These are phyloP conservation scores for Tolypocladium nubicola DNA, from an alignment of 2,329 filamentous ascomycete genomes.

Conservation along the genomic window DNA sequence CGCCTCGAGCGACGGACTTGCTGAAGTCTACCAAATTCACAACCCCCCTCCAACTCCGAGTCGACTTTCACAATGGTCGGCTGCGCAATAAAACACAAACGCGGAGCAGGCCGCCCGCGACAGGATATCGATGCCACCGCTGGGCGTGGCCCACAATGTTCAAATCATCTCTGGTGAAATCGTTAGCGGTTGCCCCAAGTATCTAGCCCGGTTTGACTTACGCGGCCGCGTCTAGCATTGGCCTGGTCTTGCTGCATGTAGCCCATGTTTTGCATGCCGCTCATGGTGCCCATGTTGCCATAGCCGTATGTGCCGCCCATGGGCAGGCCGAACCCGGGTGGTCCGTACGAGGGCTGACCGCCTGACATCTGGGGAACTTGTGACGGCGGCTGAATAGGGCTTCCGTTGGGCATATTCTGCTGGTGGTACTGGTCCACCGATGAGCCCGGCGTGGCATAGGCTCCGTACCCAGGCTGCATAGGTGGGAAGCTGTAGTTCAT, in stretches of 20 bases:
- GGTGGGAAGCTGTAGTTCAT: slow-evolving; percentile 47
- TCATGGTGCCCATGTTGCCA: slow-evolving; percentile 36
- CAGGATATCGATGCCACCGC: neutral
- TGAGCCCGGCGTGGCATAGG: slow-evolving; percentile 37
- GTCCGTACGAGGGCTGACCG: slow-evolving; percentile 33
- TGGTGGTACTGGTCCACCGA: slow-evolving; percentile 46
- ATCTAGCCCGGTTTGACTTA: slow-evolving; percentile 25
- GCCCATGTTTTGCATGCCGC: slow-evolving; percentile 35
- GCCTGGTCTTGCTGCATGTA: slow-evolving; percentile 45
- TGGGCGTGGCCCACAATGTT: neutral
- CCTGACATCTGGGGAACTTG: slow-evolving; percentile 30
- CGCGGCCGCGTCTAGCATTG: slow-evolving; percentile 47
- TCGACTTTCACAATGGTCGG: neutral
- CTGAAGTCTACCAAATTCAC: slow-evolving; percentile 3
- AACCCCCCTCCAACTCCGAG: neutral
- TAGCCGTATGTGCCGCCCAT: slow-evolving; percentile 33
- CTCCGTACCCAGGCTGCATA: slow-evolving; percentile 45
- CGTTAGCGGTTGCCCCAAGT: slow-evolving; percentile 13
- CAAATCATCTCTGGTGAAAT: slow-evolving; percentile 16
- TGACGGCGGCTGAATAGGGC: slow-evolving; percentile 35
- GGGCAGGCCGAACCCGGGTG: slow-evolving; percentile 39
- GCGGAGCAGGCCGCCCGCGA: neutral
- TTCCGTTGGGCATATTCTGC: slow-evolving; percentile 38
- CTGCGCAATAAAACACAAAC: neutral
- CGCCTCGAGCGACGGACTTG: neutral